Evolutionary conservation across 352 stramenopile genomes (phyloP).

Genomic region (Globisporangium mamillatum): DNA sequence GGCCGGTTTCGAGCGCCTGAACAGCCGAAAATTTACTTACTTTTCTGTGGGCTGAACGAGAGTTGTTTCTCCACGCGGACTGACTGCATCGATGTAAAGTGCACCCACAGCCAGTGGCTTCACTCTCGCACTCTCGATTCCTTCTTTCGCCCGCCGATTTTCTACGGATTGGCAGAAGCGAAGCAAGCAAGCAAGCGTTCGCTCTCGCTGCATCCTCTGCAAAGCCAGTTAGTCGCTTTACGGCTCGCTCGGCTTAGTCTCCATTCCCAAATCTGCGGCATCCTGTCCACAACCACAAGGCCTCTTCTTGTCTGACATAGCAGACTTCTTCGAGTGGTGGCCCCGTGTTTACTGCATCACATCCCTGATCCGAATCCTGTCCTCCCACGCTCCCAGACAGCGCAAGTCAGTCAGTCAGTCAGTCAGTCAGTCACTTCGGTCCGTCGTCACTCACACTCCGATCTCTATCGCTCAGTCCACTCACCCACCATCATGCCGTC

Average conservation of each 20-base stretch:
- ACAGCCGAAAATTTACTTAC: background rate
- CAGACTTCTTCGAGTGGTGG: background rate
- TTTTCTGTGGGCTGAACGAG: background rate
- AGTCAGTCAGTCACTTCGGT: background rate
- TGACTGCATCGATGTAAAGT: background rate
- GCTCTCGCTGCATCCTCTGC: background rate
- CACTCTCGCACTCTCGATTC: background rate
- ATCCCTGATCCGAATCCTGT: background rate
- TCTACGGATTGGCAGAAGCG: background rate
- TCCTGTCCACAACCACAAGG: background rate
- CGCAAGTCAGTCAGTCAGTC: background rate
- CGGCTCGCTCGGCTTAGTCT: background rate
- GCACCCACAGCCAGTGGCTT: background rate
- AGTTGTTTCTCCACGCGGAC: background rate
- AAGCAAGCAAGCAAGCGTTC: background rate
- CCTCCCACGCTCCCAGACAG: background rate
- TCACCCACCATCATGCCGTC: conserved; percentile 14
- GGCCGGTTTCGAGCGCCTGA: background rate
- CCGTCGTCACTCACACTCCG: background rate
- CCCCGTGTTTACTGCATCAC: background rate
- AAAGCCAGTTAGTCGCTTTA: background rate
- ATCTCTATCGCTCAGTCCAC: background rate
- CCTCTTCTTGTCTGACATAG: background rate
- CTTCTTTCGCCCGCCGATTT: background rate
- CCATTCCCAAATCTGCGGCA: background rate